Evolutionary conservation across 2,329 filamentous ascomycete species (phyloP).

Genomic region (Ramularia endophylla): DNA sequence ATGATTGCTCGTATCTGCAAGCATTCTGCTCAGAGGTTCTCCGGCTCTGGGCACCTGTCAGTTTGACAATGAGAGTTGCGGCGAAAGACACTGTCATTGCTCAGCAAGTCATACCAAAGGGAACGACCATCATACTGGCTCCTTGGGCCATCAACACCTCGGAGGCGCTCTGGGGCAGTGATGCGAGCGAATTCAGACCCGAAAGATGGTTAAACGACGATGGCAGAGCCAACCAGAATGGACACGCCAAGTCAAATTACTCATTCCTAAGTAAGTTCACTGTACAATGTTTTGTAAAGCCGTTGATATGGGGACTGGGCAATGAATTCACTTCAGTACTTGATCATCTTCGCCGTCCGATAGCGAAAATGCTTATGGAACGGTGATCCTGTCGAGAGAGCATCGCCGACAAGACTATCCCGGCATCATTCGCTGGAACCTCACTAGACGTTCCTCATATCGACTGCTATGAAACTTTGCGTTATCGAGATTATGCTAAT

Average conservation of each 20-base stretch:
- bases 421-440: too few relatives aligned
- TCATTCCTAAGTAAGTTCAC: constrained; percentile 56
- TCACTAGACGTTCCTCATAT: too few relatives aligned
- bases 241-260: constrained; percentile 70
- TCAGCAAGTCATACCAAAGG: constrained; percentile 61
- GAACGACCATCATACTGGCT: constrained; percentile 61
- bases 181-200: constrained; percentile 69
- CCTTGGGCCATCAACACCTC: constrained; percentile 65
- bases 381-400: too few relatives aligned
- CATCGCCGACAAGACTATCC: too few relatives aligned
- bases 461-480: too few relatives aligned
- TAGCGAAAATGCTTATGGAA: too few relatives aligned
- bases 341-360: too few relatives aligned
- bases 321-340: too few relatives aligned
- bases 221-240: constrained; percentile 53
- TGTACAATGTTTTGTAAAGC: too few relatives aligned
- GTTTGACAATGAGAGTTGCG: constrained; percentile 62
- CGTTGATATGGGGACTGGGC: too few relatives aligned
- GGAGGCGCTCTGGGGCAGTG: constrained; percentile 65
- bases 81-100: constrained; percentile 59
- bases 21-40: constrained; percentile 74
- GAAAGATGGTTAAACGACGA: constrained; percentile 62
- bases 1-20: constrained; percentile 71
- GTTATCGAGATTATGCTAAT: too few relatives aligned
- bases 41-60: constrained; percentile 66